Conservation (phyloP, 2,329 filamentous ascomycete species). For the Lasiodiplodia gonubiensis region DNA sequence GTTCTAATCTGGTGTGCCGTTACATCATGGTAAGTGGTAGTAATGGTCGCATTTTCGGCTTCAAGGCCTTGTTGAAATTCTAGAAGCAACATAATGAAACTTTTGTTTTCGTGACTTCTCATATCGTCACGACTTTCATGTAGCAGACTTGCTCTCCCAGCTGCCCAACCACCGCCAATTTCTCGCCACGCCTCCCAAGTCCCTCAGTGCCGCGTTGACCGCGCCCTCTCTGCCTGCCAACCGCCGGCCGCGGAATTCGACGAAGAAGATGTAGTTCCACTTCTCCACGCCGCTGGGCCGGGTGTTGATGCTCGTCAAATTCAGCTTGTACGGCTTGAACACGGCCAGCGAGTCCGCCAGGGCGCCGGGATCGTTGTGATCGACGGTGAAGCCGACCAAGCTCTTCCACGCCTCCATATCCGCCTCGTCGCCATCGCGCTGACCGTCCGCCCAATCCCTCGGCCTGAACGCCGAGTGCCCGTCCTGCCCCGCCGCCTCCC, state of each 20-base stretch:
- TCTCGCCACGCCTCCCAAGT: constrained; percentile 64
- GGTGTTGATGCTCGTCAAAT: constrained; percentile 89
- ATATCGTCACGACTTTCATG: constrained; percentile 3
- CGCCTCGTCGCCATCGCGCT: constrained; percentile 23
- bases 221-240: constrained; percentile 59
- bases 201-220: constrained; percentile 66
- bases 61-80: neutral
- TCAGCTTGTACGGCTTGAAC: constrained; percentile 75
- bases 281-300: constrained; percentile 74
- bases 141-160: constrained; percentile 53
- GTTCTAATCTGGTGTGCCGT: neutral
- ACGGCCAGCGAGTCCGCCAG: constrained; percentile 80
- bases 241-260: constrained; percentile 78
- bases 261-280: constrained; percentile 95
- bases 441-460: neutral
- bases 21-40: neutral
- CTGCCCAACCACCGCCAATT: constrained; percentile 73
- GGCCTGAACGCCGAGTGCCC: neutral
- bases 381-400: constrained; percentile 81
- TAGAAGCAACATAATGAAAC: neutral
- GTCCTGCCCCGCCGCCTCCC: neutral
- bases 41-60: neutral
- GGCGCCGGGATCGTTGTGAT: constrained; percentile 78
- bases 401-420: constrained; percentile 61
- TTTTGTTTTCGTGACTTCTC: neutral